A percentile compares a stretch with the other conserved stretches of the same genome.
These are phyloP conservation scores for Stentor coeruleus DNA, from an alignment of 73 alveolate species.

Conservation along the genomic window DNA sequence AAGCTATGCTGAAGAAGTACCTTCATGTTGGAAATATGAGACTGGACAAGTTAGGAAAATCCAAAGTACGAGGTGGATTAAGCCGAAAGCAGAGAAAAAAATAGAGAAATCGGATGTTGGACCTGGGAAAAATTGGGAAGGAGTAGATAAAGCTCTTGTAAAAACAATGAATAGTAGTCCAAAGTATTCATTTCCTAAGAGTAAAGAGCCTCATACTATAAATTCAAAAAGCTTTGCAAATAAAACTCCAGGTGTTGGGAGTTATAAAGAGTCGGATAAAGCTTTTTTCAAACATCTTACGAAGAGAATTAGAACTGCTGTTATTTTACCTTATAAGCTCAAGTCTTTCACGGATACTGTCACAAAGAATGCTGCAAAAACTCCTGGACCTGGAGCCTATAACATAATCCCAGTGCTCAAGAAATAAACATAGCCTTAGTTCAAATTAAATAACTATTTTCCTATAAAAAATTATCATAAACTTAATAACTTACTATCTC, in stretches of 20 bases:
- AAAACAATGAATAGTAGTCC: neutral
- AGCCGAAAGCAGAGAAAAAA: neutral
- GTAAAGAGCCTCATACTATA: too few relatives aligned
- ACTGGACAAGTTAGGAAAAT: neutral
- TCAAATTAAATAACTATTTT: too few relatives aligned
- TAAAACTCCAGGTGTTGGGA: neutral
- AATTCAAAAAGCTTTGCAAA: neutral
- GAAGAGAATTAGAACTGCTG: neutral
- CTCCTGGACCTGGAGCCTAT: constrained; percentile 1
- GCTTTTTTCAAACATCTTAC: neutral
- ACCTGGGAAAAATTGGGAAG: neutral
- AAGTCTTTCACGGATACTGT: neutral
- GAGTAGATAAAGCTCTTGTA: neutral
- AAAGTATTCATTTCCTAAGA: neutral
- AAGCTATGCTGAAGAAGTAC: neutral
- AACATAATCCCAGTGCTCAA: neutral
- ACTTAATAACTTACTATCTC: too few relatives aligned
- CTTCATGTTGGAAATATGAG: neutral
- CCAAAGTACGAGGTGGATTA: neutral
- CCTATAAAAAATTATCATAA: too few relatives aligned
- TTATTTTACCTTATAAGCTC: neutral
- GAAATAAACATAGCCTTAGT: too few relatives aligned
- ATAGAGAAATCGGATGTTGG: neutral
- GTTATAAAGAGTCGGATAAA: neutral
- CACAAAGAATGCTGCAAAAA: too few relatives aligned